Conservation (phyloP, 331 rosid species). For the Acacia concinna region DNA sequence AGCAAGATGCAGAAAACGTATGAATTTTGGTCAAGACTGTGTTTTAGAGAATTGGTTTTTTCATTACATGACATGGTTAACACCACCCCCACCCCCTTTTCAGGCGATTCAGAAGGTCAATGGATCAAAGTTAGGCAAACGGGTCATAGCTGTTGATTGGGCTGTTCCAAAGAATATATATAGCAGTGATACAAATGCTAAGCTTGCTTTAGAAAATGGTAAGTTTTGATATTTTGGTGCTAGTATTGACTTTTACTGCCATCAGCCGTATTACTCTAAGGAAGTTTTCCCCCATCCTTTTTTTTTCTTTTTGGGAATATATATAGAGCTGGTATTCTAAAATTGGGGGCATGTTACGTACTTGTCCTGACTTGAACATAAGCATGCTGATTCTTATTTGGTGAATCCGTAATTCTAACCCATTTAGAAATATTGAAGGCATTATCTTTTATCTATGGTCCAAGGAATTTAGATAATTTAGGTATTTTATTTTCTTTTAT, state of each 20-base stretch:
- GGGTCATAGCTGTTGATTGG: slow-evolving; percentile 95
- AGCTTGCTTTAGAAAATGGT: slow-evolving; percentile 67
- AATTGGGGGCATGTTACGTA: slow-evolving; percentile 4
- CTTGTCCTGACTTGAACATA: background rate
- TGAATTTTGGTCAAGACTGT: slow-evolving; percentile 22
- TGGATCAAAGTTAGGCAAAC: slow-evolving; percentile 67
- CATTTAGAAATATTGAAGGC: slow-evolving; percentile 6
- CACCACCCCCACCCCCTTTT: slow-evolving; percentile 29
- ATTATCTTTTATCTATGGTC: no score
- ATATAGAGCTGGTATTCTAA: background rate
- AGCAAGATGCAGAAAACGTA: slow-evolving; percentile 85
- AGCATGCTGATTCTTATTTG: background rate
- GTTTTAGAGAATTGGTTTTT: slow-evolving; percentile 21
- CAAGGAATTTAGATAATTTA: no score
- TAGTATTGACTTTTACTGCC: slow-evolving; percentile 5
- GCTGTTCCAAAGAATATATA: slow-evolving; percentile 86
- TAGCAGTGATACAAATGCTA: slow-evolving; percentile 43
- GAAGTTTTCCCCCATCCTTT: background rate
- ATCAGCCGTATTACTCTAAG: background rate
- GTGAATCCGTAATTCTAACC: background rate
- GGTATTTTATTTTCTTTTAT: no score
- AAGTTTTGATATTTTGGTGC: slow-evolving; percentile 12
- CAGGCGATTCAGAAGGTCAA: slow-evolving; percentile 85
- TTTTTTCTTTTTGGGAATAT: background rate
- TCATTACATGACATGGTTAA: slow-evolving; percentile 22